Evolutionary conservation across 2,329 filamentous ascomycete species (phyloP), one percentile per base, ranked within the genome.

Genomic region (Penicillium frequentans): DNA sequence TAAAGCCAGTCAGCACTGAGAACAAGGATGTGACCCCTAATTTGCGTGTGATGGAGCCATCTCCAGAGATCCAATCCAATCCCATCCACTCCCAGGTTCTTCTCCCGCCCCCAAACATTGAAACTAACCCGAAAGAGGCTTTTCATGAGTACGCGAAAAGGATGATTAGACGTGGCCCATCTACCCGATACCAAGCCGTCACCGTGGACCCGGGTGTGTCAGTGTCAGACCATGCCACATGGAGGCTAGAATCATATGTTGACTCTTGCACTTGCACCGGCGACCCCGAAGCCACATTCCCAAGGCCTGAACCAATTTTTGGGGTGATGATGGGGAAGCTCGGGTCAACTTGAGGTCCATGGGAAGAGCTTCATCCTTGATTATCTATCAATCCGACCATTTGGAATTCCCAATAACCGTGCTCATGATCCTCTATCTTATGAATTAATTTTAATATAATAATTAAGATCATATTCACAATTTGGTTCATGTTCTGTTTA

Each of bases 211-310:
- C 45, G 58, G 60, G 48, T 59, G 42, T 49, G 29, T 49, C 45
- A 44, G 37, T 39, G 35, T 39, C 35, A 52, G 39, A 23, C 10
- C 7, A 24, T 26, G 9, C 11, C 49, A 49, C 14, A 37, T 26
- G 26, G 26, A 29, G 27, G 45, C 26, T 49, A 13, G 46, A 21
- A 19, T 35, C 19, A 14, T 31, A 11, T 24, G n/a, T 19, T 21
- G 7, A 24, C 31, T 26, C 21, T 43, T 13, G 24, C 39, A 47
- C 21, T 43, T 13, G 24, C 39, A 47, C 43, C 59, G 61, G 59
- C 52, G 55, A 62, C 57, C 24, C 59, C 57, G 61, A 56, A 26
- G 49, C 31, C 44, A 49, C 46, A 26, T 57, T 53, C 16, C 49
- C 35, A 39, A 49, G 55, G 54, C 47, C 50, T 49, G 35, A 39